phyloP scores from a whole-genome alignment of 2,329 filamentous ascomycete species.

The Paraconiothyrium sp. region DNA sequence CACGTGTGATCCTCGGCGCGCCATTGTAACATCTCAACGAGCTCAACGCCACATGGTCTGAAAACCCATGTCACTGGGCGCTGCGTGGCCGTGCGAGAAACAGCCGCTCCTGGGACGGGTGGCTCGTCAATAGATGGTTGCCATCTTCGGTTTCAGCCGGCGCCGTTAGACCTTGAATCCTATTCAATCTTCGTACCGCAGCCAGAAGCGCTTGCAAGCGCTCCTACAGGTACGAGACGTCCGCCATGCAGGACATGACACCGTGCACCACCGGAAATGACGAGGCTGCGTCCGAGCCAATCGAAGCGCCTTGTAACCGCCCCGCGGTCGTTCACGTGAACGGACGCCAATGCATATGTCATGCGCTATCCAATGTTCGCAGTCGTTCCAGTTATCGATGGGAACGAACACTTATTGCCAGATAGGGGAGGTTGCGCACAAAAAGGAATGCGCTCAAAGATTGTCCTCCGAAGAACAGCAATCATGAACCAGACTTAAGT shows the following conservation, averaged over 20 bases:
- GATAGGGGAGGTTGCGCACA: slow-evolving; percentile 32
- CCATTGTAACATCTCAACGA: no score
- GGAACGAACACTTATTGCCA: slow-evolving; percentile 27
- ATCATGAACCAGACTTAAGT: not conserved
- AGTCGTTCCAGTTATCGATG: slow-evolving; percentile 47
- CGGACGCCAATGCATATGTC: slow-evolving; percentile 22
- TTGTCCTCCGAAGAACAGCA: not conserved
- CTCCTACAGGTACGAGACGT: not conserved
- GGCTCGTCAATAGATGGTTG: no score
- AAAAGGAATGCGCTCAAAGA: not conserved
- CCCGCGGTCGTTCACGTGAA: slow-evolving; percentile 20
- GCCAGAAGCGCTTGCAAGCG: no score
- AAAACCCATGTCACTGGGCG: no score
- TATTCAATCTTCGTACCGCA: no score
- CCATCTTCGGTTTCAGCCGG: no score
- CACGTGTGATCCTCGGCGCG: no score
- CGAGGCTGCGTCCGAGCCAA: slow-evolving; percentile 8
- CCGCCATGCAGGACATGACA: slow-evolving; percentile 1
- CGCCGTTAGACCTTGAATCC: no score
- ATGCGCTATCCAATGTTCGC: slow-evolving; percentile 39
- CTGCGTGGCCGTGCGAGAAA: no score
- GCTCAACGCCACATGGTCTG: no score
- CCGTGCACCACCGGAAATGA: slow-evolving; percentile 11
- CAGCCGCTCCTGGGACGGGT: no score
- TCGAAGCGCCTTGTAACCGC: not conserved